Base-by-base conservation (phyloP, 331 rosid species). In the Malus hybrid region DNA sequence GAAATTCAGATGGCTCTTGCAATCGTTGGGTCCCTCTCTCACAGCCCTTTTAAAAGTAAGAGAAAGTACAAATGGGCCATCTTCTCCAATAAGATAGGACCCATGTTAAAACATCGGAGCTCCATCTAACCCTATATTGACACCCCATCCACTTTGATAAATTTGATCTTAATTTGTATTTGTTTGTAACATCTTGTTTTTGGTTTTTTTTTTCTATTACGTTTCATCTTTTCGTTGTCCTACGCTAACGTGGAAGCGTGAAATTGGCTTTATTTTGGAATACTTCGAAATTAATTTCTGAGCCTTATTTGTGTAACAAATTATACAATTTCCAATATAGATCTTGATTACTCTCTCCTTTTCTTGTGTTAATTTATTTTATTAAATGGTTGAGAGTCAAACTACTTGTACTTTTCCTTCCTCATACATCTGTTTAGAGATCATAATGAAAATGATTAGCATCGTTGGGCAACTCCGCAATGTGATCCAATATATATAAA, bases 11-110 rank as follows among this genome's bases (percentile, higher is more conserved):
- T 31, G 46, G 69, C 33, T 7, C 69, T 62, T 62, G 67, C 67
- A 62, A 62, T 34, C 11, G 39, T 62, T 74, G 7, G 60, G 71
- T 79, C 60, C 73, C 73, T 81, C 81, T 76, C 73, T 70, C 68
- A 20, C 10, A 13, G 16, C 15, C 39, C 48, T 54, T 81, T 85
- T 79, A 82, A 75, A 60, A 71, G 48, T 42, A 42, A 42, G 56
- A 72, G 62, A 50, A 16, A 79, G 80, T 71, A 77, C 83, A 80
- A 54, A 50, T 1, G 57, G 57, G 57, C 57, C 57, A 18, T 52
- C 57, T 52, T 52, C 57, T 52, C 57, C 57, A 52, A 18, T 18
- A 52, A 52, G 57, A 52, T 52, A 2, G 10, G 57, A 6, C 20
- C 57, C 20, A 16, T 52, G 22, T 52, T 52, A 19, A 52, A 6